These are phyloP conservation scores for Thalassiosira mediterranea DNA, from an alignment of 352 stramenopile genomes.

Conservation along the genomic window DNA sequence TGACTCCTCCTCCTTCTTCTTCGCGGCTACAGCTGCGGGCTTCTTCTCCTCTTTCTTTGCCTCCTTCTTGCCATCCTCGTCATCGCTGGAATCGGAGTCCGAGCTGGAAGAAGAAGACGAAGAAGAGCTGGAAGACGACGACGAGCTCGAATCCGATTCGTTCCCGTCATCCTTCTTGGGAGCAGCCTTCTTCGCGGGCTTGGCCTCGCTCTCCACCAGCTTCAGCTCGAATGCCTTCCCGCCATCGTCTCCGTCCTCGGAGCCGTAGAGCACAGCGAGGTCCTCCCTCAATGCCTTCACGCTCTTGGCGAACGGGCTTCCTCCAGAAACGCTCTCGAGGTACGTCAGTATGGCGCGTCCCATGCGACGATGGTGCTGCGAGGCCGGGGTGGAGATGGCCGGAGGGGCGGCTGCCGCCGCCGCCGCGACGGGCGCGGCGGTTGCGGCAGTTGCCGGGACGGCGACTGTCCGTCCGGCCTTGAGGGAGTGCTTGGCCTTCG, in stretches of 20 bases:
- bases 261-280: conserved; percentile 52
- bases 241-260: neutral
- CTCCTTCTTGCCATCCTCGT: conserved; percentile 2
- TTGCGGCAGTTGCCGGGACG: neutral
- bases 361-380: conserved; percentile 45
- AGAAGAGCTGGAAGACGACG: conserved; percentile 24
- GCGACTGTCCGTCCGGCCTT: conserved; percentile 9
- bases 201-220: conserved; percentile 20
- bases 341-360: conserved; percentile 51
- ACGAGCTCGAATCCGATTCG: conserved; percentile 30
- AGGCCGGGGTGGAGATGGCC: conserved; percentile 18
- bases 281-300: conserved; percentile 41
- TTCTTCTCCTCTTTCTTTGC: conserved; percentile 8
- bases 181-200: neutral
- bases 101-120: conserved; percentile 24
- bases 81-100: conserved; percentile 8
- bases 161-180: conserved; percentile 15
- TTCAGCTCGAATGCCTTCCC: conserved; percentile 36
- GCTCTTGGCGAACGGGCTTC: conserved; percentile 24
- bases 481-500: conserved; percentile 33
- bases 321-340: conserved; percentile 37
- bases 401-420: neutral
- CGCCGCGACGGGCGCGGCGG: neutral
- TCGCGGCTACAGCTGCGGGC: no score
- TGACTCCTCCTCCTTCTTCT: no score